Percentiles rank a stretch among this genome's conserved stretches.
phyloP scores from a whole-genome alignment of 768 basidiomycete genomes.

The Agrocybe praecox region DNA sequence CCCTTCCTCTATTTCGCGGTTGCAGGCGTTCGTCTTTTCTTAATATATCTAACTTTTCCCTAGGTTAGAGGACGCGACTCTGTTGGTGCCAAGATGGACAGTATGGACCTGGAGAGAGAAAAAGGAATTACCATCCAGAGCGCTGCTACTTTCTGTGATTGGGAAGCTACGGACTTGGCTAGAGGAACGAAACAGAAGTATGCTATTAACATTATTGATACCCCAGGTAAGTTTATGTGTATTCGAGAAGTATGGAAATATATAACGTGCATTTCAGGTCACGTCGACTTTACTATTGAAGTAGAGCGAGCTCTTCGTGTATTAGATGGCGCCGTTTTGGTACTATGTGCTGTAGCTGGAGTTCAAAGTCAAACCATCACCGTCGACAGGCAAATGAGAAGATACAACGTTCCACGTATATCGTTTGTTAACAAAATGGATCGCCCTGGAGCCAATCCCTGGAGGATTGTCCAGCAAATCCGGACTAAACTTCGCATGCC shows the following conservation, averaged over 20 bases:
- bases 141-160: slow-evolving; percentile 98
- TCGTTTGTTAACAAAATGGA: slow-evolving; percentile 99
- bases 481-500: slow-evolving; percentile 88
- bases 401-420: slow-evolving; percentile 93
- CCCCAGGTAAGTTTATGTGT: slow-evolving; percentile 65
- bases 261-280: slow-evolving; percentile 53
- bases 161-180: slow-evolving; percentile 71
- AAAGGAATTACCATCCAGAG: slow-evolving; percentile 99
- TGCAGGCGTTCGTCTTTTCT: slow-evolving; percentile 18
- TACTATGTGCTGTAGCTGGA: slow-evolving; percentile 95
- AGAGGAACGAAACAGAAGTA: slow-evolving; percentile 76
- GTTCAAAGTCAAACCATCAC: slow-evolving; percentile 99
- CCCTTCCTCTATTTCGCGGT: slow-evolving; percentile 18
- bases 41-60: slow-evolving; percentile 5
- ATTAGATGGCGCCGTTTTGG: slow-evolving; percentile 94
- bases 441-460: slow-evolving; percentile 95
- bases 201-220: slow-evolving; percentile 98
- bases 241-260: background rate
- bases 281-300: slow-evolving; percentile 99
- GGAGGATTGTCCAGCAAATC: slow-evolving; percentile 92
- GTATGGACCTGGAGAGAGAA: slow-evolving; percentile 98
- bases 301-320: slow-evolving; percentile 97
- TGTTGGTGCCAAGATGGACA: slow-evolving; percentile 99
- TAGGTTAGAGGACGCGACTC: slow-evolving; percentile 92
- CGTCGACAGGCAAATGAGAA: slow-evolving; percentile 97